These are phyloP conservation scores for Metschnikowia noctiluminum DNA, from an alignment of 805 yeast genomes.

Conservation along the genomic window DNA sequence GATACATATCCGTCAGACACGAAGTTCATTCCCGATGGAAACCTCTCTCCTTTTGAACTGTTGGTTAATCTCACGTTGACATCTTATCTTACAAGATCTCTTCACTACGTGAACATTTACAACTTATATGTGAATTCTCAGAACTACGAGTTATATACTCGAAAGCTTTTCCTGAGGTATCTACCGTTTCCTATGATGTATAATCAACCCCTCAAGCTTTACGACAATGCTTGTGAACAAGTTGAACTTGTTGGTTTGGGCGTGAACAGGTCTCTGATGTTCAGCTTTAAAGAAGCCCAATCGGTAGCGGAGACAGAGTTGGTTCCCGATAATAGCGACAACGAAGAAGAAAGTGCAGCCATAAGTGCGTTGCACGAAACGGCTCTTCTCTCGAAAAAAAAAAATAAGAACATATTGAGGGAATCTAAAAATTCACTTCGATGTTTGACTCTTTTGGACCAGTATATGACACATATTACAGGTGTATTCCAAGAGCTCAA, in stretches of 20 bases:
- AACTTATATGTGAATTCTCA: slow-evolving; percentile 51
- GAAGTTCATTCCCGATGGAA: slow-evolving; percentile 12
- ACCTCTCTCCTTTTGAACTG: slow-evolving; percentile 17
- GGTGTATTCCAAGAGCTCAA: slow-evolving; percentile 16
- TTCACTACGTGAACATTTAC: slow-evolving; percentile 51
- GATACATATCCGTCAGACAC: slow-evolving; percentile 12
- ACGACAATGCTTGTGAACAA: slow-evolving; percentile 34
- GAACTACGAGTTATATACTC: slow-evolving; percentile 60
- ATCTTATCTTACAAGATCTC: slow-evolving; percentile 37
- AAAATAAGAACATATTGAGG: slow-evolving; percentile 25
- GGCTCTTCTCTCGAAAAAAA: slow-evolving; percentile 33
- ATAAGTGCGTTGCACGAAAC: slow-evolving; percentile 39
- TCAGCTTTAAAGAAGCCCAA: slow-evolving; percentile 19
- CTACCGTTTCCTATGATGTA: slow-evolving; percentile 76
- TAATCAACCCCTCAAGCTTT: slow-evolving; percentile 53
- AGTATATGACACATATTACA: slow-evolving; percentile 19
- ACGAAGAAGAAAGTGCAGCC: slow-evolving; percentile 23
- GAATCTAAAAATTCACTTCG: slow-evolving; percentile 34
- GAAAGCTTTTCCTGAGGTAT: slow-evolving; percentile 49
- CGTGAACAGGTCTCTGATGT: slow-evolving; percentile 26
- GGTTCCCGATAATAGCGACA: slow-evolving; percentile 20
- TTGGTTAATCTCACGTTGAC: slow-evolving; percentile 46
- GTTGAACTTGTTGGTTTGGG: slow-evolving; percentile 31
- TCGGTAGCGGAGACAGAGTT: slow-evolving; percentile 29
- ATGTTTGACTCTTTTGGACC: slow-evolving; percentile 27